These are phyloP conservation scores for Colletotrichum destructivum DNA, from an alignment of 2,329 filamentous ascomycete species.

Conservation along the genomic window DNA sequence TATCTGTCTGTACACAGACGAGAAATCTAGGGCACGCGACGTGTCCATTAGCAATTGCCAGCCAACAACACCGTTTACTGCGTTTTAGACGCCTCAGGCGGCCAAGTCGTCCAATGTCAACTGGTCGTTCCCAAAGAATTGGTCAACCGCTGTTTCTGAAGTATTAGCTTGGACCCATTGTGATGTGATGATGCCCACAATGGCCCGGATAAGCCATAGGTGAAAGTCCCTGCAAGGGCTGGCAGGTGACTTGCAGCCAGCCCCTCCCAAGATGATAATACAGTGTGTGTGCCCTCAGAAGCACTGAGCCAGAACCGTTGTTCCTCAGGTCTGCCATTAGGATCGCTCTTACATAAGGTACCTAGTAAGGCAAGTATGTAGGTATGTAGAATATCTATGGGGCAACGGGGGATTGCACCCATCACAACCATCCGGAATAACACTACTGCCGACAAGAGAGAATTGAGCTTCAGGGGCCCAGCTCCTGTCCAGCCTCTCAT, in stretches of 20 bases:
- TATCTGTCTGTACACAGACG: background rate
- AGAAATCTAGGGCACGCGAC: background rate
- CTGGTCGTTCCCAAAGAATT: constrained; percentile 16
- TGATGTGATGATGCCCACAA: constrained; percentile 37
- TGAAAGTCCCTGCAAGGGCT: constrained; percentile 26
- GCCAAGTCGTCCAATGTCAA: constrained; percentile 13
- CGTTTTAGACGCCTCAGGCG: constrained; percentile 28
- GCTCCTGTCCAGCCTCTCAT: constrained; percentile 22
- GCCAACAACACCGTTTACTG: background rate
- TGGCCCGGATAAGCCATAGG: constrained; percentile 16
- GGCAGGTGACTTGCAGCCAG: constrained; percentile 27
- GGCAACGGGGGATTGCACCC: constrained; percentile 3
- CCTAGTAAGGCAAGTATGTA: no score
- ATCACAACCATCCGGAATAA: constrained; percentile 29
- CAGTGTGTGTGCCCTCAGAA: background rate
- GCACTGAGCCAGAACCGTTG: background rate
- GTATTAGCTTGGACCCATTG: constrained; percentile 13
- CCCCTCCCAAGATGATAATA: constrained; percentile 2
- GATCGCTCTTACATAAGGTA: background rate
- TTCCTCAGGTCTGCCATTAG: constrained; percentile 10
- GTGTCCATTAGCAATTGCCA: background rate
- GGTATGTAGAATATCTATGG: constrained; percentile 11
- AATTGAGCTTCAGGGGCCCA: constrained; percentile 38
- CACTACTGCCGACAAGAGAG: constrained; percentile 28
- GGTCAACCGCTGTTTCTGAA: constrained; percentile 16